Base-by-base conservation (phyloP, 768 basidiomycete species). In the Melanogaster broomeanus region DNA sequence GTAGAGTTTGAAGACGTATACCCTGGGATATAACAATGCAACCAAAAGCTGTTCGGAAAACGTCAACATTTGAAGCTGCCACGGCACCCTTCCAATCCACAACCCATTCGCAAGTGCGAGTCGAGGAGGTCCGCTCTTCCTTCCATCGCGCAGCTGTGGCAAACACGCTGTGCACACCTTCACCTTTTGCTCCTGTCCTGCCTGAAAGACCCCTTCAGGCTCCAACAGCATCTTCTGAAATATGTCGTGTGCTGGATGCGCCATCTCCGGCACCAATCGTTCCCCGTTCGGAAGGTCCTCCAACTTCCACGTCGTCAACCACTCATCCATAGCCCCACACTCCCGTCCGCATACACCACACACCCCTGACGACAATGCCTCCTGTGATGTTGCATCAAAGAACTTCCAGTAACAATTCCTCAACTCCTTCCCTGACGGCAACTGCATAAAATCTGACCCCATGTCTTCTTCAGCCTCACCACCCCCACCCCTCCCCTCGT, bases 51-150 rank as follows among this genome's bases (percentile, higher is more conserved):
- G 56, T 52, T 78, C 74, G 0, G 72, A 69, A 0, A 77, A 50
- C 0, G 70, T 73, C 0, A 77, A 55, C 0, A 51, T 27, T 4
- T 45, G 1, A 0, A 78, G 53, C 28, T 67, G 47, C 0, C 21
- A 33, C 0, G 74, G 76, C 6, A 69, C 43, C 0, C 58, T 37
- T 0, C 75, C 74, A 19, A 78, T 57, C 75, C 76, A 78, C 59
- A 76, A 59, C 6, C 60, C 50, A 49, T 78, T 77, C 1, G 69
- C 71, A 0, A 78, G 63, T 1, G 68, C 50, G 2, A 68, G 47
- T 10, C 30, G 35, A 13, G 63, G 63, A 11, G 47, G 53, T 11
- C 15, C 24, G 18, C 12, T 27, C 11, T 28, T 7, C 8, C 16
- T 15, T 37, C 8, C 7, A 15, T 15, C 16, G 11, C 35, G 35